These are phyloP conservation scores for Penicillium concentricum DNA, from an alignment of 2,329 filamentous ascomycete species.

Conservation along the genomic window DNA sequence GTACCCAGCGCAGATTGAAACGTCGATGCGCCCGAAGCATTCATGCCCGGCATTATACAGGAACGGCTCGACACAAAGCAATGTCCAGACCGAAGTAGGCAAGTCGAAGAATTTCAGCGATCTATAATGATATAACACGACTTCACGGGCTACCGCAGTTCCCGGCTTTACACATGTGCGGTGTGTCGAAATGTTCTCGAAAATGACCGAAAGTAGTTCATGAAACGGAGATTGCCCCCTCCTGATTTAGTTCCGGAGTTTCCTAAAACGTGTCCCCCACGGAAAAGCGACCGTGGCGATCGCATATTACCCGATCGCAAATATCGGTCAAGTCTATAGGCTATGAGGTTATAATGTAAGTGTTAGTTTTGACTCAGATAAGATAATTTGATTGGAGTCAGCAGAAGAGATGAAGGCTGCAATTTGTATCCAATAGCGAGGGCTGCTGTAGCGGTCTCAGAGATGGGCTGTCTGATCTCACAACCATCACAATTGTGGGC, in stretches of 20 bases:
- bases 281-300: constrained; percentile 3
- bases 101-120: constrained; percentile 4
- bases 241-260: neutral
- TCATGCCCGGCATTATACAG: neutral
- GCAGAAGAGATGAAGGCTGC: neutral
- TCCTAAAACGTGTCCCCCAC: neutral
- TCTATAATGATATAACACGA: neutral
- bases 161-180: constrained; percentile 10
- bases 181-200: constrained; percentile 15
- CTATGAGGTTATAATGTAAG: neutral
- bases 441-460: constrained; percentile 2
- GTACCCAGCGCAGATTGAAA: constrained; percentile 7
- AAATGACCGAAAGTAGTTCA: neutral
- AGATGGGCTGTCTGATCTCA: constrained; percentile 2
- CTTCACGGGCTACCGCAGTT: neutral
- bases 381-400: neutral
- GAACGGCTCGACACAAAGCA: neutral
- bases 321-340: constrained; percentile 4
- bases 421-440: neutral
- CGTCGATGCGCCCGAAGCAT: constrained; percentile 1
- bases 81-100: neutral
- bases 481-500: neutral
- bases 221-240: neutral
- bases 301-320: constrained; percentile 6
- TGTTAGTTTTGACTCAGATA: neutral